Percentiles rank a stretch among this genome's conserved stretches.
Evolutionary conservation across 257 asterid genomes (phyloP).

Genomic region (Solanum paucissectum): DNA sequence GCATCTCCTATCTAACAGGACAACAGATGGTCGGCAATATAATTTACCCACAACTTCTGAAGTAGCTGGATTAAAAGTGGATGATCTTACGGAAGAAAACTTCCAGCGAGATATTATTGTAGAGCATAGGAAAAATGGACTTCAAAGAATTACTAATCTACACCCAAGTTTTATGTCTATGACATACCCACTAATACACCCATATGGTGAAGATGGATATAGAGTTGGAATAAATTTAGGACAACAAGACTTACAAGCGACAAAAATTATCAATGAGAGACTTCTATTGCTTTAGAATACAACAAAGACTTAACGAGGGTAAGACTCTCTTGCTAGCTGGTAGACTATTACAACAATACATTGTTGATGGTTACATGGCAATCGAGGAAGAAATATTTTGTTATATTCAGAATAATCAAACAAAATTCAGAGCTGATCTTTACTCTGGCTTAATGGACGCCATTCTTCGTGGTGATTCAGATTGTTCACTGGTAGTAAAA

Average conservation of each 20-base stretch:
- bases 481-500: no score
- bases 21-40: not conserved
- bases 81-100: not conserved
- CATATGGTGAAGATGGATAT: not conserved
- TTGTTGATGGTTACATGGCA: not conserved
- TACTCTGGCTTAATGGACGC: not conserved
- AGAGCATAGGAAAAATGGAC: not conserved
- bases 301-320: not conserved
- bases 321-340: not conserved
- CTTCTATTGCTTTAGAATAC: not conserved
- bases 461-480: not conserved
- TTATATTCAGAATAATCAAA: not conserved
- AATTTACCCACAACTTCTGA: not conserved
- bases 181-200: not conserved
- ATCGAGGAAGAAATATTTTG: not conserved
- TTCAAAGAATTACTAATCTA: not conserved
- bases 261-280: not conserved
- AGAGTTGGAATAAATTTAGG: not conserved
- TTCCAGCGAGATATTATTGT: not conserved
- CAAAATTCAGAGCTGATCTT: not conserved
- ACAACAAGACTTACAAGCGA: not conserved
- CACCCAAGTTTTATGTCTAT: not conserved
- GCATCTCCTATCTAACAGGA: not conserved
- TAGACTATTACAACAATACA: not conserved
- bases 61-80: not conserved